phyloP scores from a whole-genome alignment of 306 rosid species.

The Astragalus membranaceus region DNA sequence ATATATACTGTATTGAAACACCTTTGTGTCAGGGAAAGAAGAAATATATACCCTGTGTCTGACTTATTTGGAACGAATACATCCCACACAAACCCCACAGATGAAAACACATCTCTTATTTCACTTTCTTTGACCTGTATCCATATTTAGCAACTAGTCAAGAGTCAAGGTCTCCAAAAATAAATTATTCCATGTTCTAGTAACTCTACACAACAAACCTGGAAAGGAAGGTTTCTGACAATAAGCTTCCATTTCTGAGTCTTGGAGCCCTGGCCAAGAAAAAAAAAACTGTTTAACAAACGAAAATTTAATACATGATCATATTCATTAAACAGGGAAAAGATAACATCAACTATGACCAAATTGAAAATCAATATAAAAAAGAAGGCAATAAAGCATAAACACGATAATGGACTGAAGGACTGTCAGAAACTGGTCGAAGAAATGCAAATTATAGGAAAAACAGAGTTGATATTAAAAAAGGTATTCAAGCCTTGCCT shows the following conservation, averaged over 20 bases:
- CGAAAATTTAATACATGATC: slow-evolving; percentile 10
- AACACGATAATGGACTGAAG: too few species aligned
- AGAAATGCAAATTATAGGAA: not conserved
- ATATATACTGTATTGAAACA: not conserved
- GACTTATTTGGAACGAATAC: slow-evolving; percentile 62
- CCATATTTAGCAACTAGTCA: slow-evolving; percentile 29
- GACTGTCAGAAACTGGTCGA: not conserved
- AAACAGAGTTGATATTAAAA: not conserved
- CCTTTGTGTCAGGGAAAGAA: not conserved
- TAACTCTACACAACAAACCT: slow-evolving; percentile 43
- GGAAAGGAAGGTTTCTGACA: slow-evolving; percentile 84
- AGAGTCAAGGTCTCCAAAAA: slow-evolving; percentile 19
- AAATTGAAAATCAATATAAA: slow-evolving; percentile 12
- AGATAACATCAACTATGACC: not conserved
- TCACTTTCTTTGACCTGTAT: slow-evolving; percentile 68
- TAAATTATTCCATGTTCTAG: not conserved
- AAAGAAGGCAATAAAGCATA: not conserved
- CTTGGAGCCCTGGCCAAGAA: slow-evolving; percentile 75
- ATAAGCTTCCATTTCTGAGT: slow-evolving; percentile 95
- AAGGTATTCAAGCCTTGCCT: not conserved
- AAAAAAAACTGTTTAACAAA: slow-evolving; percentile 22
- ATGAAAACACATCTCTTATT: slow-evolving; percentile 51
- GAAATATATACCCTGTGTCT: slow-evolving; percentile 61
- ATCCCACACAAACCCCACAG: slow-evolving; percentile 93
- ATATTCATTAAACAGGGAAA: not conserved